Conservation (phyloP, 768 basidiomycete genomes). For the Crepidotus variabilis region DNA sequence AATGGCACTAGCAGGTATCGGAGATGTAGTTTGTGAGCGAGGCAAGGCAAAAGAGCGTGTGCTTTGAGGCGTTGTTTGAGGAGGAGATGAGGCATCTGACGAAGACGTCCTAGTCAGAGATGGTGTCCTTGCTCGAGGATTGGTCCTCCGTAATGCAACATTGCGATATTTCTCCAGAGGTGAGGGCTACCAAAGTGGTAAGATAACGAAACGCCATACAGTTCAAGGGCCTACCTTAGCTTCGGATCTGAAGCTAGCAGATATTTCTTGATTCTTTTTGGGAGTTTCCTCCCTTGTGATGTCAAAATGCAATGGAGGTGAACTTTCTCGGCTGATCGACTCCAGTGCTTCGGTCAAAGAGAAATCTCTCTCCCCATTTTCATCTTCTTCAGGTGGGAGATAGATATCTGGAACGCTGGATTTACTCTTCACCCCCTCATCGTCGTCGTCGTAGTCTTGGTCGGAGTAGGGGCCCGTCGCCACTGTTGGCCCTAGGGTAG, state of each 20-base stretch:
- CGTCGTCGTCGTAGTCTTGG: slow-evolving; percentile 31
- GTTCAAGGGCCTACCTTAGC: slow-evolving; percentile 42
- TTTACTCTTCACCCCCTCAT: slow-evolving; percentile 30
- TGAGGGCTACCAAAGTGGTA: slow-evolving; percentile 41
- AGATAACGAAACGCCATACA: not conserved
- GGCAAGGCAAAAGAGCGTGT: slow-evolving; percentile 39
- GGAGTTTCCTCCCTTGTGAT: slow-evolving; percentile 37
- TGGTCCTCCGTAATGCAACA: slow-evolving; percentile 51
- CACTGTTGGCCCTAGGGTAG: slow-evolving; percentile 30
- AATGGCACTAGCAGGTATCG: slow-evolving; percentile 39
- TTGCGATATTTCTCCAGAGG: slow-evolving; percentile 63
- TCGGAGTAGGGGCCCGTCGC: slow-evolving; percentile 30
- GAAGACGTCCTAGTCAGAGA: slow-evolving; percentile 62
- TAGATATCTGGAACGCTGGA: slow-evolving; percentile 53
- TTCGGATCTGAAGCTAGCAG: slow-evolving; percentile 57
- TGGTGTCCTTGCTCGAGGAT: slow-evolving; percentile 55
- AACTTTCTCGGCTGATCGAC: slow-evolving; percentile 51
- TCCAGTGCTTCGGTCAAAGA: slow-evolving; percentile 58
- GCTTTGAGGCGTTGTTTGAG: slow-evolving; percentile 64
- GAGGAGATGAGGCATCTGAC: slow-evolving; percentile 54
- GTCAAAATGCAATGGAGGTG: slow-evolving; percentile 40
- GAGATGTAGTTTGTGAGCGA: slow-evolving; percentile 39
- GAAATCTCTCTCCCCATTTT: slow-evolving; percentile 33
- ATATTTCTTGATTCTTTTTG: slow-evolving; percentile 55
- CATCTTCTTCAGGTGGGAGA: slow-evolving; percentile 41